phyloP scores from a whole-genome alignment of 176 grass and related monocot species.

The Rhipidocladum racemiflorum region DNA sequence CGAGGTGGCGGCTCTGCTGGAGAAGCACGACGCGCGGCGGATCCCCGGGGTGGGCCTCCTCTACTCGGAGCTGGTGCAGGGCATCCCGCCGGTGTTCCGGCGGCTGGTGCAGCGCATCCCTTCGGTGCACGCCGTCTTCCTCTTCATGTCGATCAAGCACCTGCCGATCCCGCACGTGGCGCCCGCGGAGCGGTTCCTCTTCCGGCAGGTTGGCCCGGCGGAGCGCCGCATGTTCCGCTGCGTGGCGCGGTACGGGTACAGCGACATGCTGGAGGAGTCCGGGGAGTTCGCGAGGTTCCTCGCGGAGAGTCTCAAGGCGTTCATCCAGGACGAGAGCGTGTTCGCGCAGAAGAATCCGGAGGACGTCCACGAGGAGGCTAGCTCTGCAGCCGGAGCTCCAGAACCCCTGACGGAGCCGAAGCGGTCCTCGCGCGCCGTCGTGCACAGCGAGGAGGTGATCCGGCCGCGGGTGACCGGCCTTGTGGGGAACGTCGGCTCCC shows the following conservation, averaged over 20 bases:
- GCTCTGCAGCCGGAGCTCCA: neutral
- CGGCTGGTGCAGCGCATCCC: constrained; percentile 59
- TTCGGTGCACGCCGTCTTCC: constrained; percentile 56
- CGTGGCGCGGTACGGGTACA: constrained; percentile 64
- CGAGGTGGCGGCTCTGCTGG: constrained; percentile 26
- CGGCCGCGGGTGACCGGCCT: constrained; percentile 12
- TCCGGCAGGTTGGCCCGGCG: constrained; percentile 47
- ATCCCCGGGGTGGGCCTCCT: constrained; percentile 62
- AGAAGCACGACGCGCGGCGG: constrained; percentile 32
- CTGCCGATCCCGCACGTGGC: constrained; percentile 51
- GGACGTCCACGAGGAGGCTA: neutral
- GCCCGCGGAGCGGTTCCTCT: constrained; percentile 52
- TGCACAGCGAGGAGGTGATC: constrained; percentile 47
- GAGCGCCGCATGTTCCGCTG: constrained; percentile 58
- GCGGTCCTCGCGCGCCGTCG: neutral
- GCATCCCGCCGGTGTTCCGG: constrained; percentile 61
- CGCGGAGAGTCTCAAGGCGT: constrained; percentile 54
- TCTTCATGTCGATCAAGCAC: constrained; percentile 79
- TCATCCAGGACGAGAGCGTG: constrained; percentile 47
- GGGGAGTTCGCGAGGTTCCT: constrained; percentile 58
- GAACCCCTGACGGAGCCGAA: neutral
- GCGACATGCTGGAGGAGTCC: constrained; percentile 39
- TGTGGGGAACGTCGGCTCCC: constrained; percentile 13
- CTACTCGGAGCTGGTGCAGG: constrained; percentile 67
- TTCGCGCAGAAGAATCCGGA: neutral